Evolutionary conservation across 306 rosid genomes (phyloP).

Genomic region (Castanea mollissima): DNA sequence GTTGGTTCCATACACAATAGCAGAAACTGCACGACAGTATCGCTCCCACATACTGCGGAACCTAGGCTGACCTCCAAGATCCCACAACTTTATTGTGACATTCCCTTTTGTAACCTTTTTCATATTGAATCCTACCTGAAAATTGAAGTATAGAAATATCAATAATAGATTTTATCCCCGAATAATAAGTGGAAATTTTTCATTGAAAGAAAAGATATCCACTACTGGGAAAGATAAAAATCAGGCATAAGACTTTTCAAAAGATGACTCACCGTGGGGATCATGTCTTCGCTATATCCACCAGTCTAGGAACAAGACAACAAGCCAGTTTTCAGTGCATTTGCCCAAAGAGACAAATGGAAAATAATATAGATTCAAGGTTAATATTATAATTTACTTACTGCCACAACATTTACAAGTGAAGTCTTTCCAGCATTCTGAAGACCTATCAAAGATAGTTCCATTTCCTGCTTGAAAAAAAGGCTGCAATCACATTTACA

Average conservation of each 20-base stretch:
- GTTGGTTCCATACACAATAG: conserved; percentile 66
- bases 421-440: conserved; percentile 96
- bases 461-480: conserved; percentile 97
- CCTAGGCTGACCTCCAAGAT: conserved; percentile 96
- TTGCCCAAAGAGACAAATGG: conserved; percentile 14
- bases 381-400: conserved; percentile 40
- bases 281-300: conserved; percentile 97
- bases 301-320: conserved; percentile 56
- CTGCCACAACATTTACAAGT: conserved; percentile 87
- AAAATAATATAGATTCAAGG: not conserved
- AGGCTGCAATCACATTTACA: conserved; percentile 64
- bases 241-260: not conserved
- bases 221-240: not conserved
- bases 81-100: conserved; percentile 93
- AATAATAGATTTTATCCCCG: conserved; percentile 5
- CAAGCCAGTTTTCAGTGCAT: conserved; percentile 16
- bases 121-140: conserved; percentile 94
- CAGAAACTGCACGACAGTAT: conserved; percentile 90
- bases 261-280: conserved; percentile 70
- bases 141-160: conserved; percentile 23
- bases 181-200: not conserved
- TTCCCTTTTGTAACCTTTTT: conserved; percentile 91
- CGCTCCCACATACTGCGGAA: conserved; percentile 99
- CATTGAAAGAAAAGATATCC: not conserved
- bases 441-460: conserved; percentile 85